Conservation (phyloP, 352 stramenopile genomes). For the Phytophthora hibernalis region DNA sequence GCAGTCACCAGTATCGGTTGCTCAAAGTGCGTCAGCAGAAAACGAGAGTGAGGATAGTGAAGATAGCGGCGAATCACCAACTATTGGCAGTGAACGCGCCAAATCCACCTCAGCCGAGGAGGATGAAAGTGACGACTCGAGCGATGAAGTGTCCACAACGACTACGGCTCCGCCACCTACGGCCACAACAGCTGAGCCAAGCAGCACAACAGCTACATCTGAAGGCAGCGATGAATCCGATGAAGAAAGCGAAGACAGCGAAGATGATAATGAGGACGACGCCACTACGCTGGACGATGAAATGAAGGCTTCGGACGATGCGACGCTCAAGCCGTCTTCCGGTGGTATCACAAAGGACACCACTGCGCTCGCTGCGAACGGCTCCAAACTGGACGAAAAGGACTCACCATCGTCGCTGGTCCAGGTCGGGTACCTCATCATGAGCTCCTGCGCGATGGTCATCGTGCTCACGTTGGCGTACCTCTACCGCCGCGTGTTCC, state of each 20-base stretch:
- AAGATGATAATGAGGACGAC: constrained; percentile 31
- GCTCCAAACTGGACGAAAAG: constrained; percentile 28
- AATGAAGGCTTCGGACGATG: constrained; percentile 24
- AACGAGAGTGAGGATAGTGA: constrained; percentile 29
- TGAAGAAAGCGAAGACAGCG: constrained; percentile 25
- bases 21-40: constrained; percentile 15
- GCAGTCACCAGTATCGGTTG: constrained; percentile 7
- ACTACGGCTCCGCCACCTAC: not conserved
- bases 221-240: constrained; percentile 17
- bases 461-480: constrained; percentile 66
- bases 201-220: constrained; percentile 4
- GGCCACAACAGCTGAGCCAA: constrained; percentile 13
- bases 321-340: constrained; percentile 12
- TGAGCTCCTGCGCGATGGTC: constrained; percentile 67
- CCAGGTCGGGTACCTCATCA: constrained; percentile 68
- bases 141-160: constrained; percentile 10
- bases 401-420: constrained; percentile 48
- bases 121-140: constrained; percentile 30
- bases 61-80: constrained; percentile 9
- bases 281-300: constrained; percentile 38
- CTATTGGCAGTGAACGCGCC: constrained; percentile 6
- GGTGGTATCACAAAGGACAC: constrained; percentile 3
- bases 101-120: constrained; percentile 13
- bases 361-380: constrained; percentile 34
- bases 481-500: constrained; percentile 79